A percentile compares a stretch with the other conserved stretches of the same genome.
These are phyloP conservation scores for Leccinum laetum DNA, from an alignment of 1,284 basidiomycete species.

Conservation along the genomic window DNA sequence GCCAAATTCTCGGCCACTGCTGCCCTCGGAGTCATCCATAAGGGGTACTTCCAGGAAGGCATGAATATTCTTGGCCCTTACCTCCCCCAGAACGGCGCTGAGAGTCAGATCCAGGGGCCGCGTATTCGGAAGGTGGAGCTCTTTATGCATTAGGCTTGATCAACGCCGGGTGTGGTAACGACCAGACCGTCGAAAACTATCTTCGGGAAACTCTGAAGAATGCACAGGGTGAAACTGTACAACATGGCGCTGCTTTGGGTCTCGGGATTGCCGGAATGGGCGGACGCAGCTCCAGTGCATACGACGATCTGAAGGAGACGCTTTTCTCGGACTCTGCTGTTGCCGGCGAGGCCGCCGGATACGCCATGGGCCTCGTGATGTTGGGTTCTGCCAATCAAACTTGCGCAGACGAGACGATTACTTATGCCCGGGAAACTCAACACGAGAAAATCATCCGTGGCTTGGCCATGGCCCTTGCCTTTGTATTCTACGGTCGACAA, in stretches of 20 bases:
- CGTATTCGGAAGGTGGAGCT: conserved; percentile 92
- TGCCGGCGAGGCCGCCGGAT: conserved; percentile 92
- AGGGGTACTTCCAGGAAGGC: conserved; percentile 92
- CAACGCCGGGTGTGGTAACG: conserved; percentile 84
- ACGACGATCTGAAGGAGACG: conserved; percentile 86
- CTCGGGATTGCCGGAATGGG: conserved; percentile 94
- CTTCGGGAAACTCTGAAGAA: conserved; percentile 76
- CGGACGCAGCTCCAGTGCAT: conserved; percentile 84
- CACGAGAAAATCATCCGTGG: conserved; percentile 99
- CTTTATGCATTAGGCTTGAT: conserved; percentile 95
- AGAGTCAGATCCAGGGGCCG: conserved; percentile 70
- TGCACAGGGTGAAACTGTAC: conserved; percentile 81
- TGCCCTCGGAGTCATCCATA: conserved; percentile 94
- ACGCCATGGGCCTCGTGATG: conserved; percentile 97
- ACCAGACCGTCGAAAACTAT: conserved; percentile 68
- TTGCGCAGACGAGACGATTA: conserved; percentile 89
- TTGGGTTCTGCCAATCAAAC: conserved; percentile 82
- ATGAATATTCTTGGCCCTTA: conserved; percentile 94
- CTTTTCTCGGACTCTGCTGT: conserved; percentile 94
- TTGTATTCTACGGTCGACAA: conserved; percentile 89
- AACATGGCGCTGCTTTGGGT: conserved; percentile 94
- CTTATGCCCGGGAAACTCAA: conserved; percentile 93
- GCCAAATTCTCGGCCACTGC: conserved; percentile 97
- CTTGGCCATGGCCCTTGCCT: conserved; percentile 87
- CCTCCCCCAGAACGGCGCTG: conserved; percentile 75